Evolutionary conservation across 2,329 filamentous ascomycete species (phyloP).

Genomic region (Monosporascus sp.): DNA sequence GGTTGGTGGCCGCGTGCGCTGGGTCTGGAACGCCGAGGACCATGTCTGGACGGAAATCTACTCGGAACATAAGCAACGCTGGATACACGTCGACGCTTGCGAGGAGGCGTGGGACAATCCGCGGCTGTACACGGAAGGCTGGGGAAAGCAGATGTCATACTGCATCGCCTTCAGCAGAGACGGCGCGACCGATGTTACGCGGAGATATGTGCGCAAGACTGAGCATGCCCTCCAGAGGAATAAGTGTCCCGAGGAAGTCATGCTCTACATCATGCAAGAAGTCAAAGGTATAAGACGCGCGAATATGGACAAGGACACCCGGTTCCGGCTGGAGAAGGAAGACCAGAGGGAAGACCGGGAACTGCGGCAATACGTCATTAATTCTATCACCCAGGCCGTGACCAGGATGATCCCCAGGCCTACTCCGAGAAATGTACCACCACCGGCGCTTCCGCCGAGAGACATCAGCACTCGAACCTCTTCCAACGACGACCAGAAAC

Average conservation of each 20-base stretch:
- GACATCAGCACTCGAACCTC: conserved; percentile 12
- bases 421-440: conserved; percentile 17
- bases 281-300: conserved; percentile 75
- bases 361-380: conserved; percentile 67
- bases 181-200: conserved; percentile 62
- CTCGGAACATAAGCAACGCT: conserved; percentile 86
- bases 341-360: conserved; percentile 72
- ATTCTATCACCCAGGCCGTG: conserved; percentile 67
- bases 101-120: conserved; percentile 96
- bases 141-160: conserved; percentile 95
- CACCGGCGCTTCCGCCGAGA: conserved; percentile 14
- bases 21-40: conserved; percentile 98
- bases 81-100: conserved; percentile 93
- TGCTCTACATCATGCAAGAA: conserved; percentile 85
- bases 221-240: conserved; percentile 66
- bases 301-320: conserved; percentile 78
- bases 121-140: conserved; percentile 85
- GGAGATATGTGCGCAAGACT: conserved; percentile 58
- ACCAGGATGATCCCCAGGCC: conserved; percentile 58
- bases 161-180: conserved; percentile 96
- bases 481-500: conserved; percentile 50
- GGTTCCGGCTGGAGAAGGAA: conserved; percentile 75
- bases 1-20: conserved; percentile 83
- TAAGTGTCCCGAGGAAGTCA: conserved; percentile 76
- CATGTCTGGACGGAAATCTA: conserved; percentile 98